These are phyloP conservation scores for Fusarium mangiferae DNA, from an alignment of 2,329 filamentous ascomycete genomes.

Conservation along the genomic window DNA sequence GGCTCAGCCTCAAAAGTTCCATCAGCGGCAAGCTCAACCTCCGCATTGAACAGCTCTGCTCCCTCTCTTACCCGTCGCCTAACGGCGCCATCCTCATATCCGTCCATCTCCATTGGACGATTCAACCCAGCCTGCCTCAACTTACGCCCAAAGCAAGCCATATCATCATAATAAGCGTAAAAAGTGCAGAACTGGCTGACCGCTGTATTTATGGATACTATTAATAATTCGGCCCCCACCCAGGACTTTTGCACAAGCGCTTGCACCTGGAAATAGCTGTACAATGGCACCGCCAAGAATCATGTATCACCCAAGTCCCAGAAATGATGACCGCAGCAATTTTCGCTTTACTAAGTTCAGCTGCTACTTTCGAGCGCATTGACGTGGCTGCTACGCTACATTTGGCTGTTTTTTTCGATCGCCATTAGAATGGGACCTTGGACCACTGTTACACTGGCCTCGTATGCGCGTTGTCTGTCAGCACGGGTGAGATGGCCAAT, in stretches of 20 bases:
- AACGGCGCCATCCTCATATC: neutral
- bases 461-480: neutral
- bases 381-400: neutral
- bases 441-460: neutral
- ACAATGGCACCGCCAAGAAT: neutral
- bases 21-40: neutral
- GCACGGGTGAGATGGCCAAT: neutral
- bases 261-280: neutral
- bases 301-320: neutral
- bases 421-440: neutral
- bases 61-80: neutral
- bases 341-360: neutral
- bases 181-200: neutral
- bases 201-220: neutral
- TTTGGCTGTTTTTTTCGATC: neutral
- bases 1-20: neutral
- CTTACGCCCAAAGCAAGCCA: neutral
- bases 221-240: neutral
- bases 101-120: neutral
- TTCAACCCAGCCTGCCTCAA: neutral
- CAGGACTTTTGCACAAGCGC: neutral
- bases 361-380: neutral
- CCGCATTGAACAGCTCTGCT: rapidly evolving
- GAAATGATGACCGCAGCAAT: neutral
- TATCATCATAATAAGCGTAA: neutral